Conservation (phyloP, 306 rosid genomes). For the Lagenaria siceraria region DNA sequence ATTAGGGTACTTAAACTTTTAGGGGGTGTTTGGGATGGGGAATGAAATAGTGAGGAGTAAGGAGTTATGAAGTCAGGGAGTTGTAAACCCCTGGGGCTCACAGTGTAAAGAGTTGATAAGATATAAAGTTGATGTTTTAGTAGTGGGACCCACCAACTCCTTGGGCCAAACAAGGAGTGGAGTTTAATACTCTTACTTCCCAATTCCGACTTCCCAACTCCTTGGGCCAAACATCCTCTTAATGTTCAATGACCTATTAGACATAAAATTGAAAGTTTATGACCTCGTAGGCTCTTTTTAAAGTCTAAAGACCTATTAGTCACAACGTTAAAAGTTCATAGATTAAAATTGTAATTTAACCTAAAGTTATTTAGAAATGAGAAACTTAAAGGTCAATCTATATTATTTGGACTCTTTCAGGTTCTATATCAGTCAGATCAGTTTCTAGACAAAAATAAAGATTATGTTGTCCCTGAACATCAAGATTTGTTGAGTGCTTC, state of each 20-base stretch:
- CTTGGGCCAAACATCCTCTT: too few relatives aligned
- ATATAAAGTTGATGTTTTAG: too few relatives aligned
- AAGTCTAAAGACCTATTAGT: neutral
- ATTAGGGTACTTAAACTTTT: neutral
- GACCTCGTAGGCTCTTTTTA: neutral
- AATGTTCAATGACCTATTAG: neutral
- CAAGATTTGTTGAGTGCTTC: slow-evolving; percentile 82
- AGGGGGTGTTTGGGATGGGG: too few relatives aligned
- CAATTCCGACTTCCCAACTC: too few relatives aligned
- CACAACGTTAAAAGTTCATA: neutral
- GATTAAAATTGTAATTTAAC: neutral
- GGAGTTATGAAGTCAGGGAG: too few relatives aligned
- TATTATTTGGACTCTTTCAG: slow-evolving; percentile 37
- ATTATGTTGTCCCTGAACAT: slow-evolving; percentile 90
- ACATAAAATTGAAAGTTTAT: neutral
- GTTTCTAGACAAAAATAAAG: slow-evolving; percentile 87
- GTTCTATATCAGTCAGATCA: slow-evolving; percentile 84
- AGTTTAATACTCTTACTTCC: too few relatives aligned
- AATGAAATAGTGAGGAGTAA: too few relatives aligned
- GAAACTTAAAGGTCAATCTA: neutral
- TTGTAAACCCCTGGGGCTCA: too few relatives aligned
- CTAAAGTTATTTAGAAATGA: neutral
- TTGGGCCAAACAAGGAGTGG: too few relatives aligned
- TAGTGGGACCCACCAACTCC: too few relatives aligned
- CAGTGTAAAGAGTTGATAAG: too few relatives aligned